Evolutionary conservation across 2,329 filamentous ascomycete genomes (phyloP).

Genomic region (Colletotrichum cereale): DNA sequence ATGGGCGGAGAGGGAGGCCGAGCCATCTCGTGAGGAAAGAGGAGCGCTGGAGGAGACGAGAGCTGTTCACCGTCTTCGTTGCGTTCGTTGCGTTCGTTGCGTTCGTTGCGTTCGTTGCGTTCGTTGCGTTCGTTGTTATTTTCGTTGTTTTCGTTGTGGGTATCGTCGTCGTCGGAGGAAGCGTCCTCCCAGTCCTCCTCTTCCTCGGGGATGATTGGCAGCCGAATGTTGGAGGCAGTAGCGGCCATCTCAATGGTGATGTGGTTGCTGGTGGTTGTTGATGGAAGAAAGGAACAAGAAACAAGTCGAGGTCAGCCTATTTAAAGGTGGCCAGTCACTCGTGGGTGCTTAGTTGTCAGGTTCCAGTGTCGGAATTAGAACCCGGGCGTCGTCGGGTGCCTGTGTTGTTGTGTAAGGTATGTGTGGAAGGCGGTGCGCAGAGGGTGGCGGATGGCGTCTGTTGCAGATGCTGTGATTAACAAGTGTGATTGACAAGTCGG

Average conservation of each 20-base stretch:
- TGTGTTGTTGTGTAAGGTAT: not conserved
- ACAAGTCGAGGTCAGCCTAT: not conserved
- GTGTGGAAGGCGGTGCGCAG: not conserved
- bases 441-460: not conserved
- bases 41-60: not conserved
- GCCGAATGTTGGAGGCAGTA: not conserved
- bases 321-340: not conserved
- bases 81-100: not conserved
- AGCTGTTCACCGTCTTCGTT: not conserved
- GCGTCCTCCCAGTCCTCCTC: conserved; percentile 16
- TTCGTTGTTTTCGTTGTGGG: not conserved
- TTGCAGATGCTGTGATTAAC: not conserved
- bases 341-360: not conserved
- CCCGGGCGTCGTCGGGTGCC: too few species aligned
- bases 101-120: not conserved
- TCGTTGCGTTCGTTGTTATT: too few species aligned
- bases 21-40: conserved; percentile 5
- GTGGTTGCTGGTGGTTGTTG: not conserved
- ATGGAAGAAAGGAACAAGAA: not conserved
- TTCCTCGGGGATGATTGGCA: conserved; percentile 8
- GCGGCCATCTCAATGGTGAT: not conserved
- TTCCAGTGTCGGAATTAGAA: not conserved
- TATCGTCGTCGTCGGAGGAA: conserved; percentile 18
- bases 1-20: not conserved
- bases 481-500: not conserved